Evolutionary conservation across 2,329 filamentous ascomycete species (phyloP).

Genomic region (Drechmeria coniospora): DNA sequence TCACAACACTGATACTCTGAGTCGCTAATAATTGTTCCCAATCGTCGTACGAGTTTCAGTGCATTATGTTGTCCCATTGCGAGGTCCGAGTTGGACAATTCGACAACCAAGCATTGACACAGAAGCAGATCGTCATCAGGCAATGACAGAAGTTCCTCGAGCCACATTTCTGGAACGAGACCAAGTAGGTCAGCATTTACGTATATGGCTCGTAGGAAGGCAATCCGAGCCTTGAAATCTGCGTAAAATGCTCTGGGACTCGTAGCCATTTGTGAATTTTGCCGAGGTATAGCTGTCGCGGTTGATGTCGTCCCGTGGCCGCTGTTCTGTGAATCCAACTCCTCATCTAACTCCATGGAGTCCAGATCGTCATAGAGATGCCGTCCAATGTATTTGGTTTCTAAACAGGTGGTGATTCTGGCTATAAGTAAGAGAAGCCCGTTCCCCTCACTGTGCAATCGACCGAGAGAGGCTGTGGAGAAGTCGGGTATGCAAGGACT

Average conservation of each 20-base stretch:
- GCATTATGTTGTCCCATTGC: constrained; percentile 31
- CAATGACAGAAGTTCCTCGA: constrained; percentile 33
- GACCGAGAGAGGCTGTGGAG: constrained; percentile 18
- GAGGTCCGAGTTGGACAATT: constrained; percentile 39
- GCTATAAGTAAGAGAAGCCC: constrained; percentile 28
- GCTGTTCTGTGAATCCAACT: constrained; percentile 45
- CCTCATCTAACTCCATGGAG: constrained; percentile 52
- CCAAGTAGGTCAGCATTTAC: constrained; percentile 29
- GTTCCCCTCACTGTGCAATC: constrained; percentile 21
- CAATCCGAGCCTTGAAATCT: constrained; percentile 30
- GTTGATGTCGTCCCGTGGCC: constrained; percentile 23
- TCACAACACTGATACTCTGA: constrained; percentile 60
- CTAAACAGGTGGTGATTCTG: constrained; percentile 18
- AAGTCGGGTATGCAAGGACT: constrained; percentile 32
- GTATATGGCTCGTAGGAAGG: constrained; percentile 27
- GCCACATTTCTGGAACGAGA: constrained; percentile 32
- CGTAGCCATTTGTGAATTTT: constrained; percentile 24
- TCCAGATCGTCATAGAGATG: constrained; percentile 26
- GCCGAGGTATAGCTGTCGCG: constrained; percentile 27
- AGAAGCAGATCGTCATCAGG: constrained; percentile 37
- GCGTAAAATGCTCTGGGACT: constrained; percentile 30
- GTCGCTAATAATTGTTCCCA: constrained; percentile 35
- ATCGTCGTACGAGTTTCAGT: constrained; percentile 29
- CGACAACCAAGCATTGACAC: constrained; percentile 32
- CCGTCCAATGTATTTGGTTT: constrained; percentile 8